Evolutionary conservation across 352 stramenopile genomes (phyloP).

Genomic region (Globisporangium perplexum): DNA sequence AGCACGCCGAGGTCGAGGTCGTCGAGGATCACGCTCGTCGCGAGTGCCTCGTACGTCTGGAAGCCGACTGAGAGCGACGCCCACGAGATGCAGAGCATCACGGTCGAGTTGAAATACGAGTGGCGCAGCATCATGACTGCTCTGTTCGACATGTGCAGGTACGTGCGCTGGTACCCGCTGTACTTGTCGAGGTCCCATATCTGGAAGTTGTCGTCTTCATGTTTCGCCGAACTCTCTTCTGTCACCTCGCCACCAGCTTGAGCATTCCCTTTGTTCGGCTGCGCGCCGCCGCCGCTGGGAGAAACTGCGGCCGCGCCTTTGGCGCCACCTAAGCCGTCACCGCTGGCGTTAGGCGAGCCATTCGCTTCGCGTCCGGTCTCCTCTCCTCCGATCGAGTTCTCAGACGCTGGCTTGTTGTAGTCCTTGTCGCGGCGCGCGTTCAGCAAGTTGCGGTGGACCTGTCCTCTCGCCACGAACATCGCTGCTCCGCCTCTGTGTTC

Average conservation of each 20-base stretch:
- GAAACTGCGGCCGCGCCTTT: not conserved
- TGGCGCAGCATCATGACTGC: conserved; percentile 39
- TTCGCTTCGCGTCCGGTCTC: conserved; percentile 6
- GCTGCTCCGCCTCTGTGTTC: not conserved
- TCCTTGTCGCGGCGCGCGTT: conserved; percentile 14
- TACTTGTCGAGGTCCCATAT: conserved; percentile 31
- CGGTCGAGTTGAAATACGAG: conserved; percentile 54
- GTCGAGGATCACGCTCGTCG: conserved; percentile 38
- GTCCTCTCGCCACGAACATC: conserved; percentile 23
- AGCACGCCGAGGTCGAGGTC: conserved; percentile 63
- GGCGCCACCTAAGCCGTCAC: not conserved
- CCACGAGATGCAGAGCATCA: conserved; percentile 78
- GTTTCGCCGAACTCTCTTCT: conserved; percentile 1
- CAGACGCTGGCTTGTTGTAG: conserved; percentile 6
- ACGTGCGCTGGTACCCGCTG: conserved; percentile 20
- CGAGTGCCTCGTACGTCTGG: conserved; percentile 62
- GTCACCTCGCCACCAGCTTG: not conserved
- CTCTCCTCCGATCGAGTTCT: conserved; percentile 8
- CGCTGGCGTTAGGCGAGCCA: not conserved
- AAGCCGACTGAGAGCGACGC: conserved; percentile 76
- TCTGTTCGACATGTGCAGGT: conserved; percentile 33
- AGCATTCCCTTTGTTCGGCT: not conserved
- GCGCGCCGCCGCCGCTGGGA: too few relatives aligned
- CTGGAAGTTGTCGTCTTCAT: conserved; percentile 21
- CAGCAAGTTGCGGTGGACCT: conserved; percentile 17